Conservation (phyloP, 768 basidiomycete genomes). For the Lenzites betulinus region DNA sequence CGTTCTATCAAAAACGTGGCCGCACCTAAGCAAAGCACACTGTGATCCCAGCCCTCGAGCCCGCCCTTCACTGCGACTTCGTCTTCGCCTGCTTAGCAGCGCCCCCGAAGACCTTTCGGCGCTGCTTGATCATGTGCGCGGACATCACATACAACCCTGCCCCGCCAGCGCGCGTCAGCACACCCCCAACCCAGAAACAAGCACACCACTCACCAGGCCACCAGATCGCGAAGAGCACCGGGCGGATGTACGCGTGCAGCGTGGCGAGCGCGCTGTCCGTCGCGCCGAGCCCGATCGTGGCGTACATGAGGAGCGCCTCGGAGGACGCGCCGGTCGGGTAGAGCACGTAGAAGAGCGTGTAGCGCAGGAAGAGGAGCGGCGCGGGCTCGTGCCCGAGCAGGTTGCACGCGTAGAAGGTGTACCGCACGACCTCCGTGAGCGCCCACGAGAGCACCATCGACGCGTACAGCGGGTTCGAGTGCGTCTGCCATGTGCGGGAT, state of each 20-base stretch:
- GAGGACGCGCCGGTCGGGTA: conserved; percentile 92
- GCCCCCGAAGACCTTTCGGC: conserved; percentile 54
- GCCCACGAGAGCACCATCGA: conserved; percentile 96
- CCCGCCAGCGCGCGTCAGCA: conserved; percentile 2
- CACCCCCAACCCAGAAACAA: background rate
- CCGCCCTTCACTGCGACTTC: conserved; percentile 29
- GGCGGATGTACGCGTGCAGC: conserved; percentile 57
- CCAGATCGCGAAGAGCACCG: conserved; percentile 74
- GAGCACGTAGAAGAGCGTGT: conserved; percentile 91
- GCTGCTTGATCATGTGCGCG: conserved; percentile 60
- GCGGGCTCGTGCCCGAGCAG: conserved; percentile 56
- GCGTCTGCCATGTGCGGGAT: conserved; percentile 46
- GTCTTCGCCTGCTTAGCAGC: conserved; percentile 33
- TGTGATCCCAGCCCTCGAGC: background rate
- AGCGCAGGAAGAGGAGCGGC: conserved; percentile 70
- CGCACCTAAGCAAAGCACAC: conserved; percentile 7
- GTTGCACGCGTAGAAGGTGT: conserved; percentile 78
- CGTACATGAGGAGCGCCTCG: conserved; percentile 83
- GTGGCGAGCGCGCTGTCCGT: conserved; percentile 44
- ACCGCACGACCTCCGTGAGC: conserved; percentile 87
- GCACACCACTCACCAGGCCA: conserved; percentile 72
- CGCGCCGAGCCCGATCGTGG: conserved; percentile 49
- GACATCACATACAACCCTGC: conserved; percentile 51
- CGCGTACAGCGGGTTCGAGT: conserved; percentile 76
- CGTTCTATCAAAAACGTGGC: no score